These are phyloP conservation scores for Agaricales sp. DNA, from an alignment of 1,284 basidiomycete species.

Conservation along the genomic window DNA sequence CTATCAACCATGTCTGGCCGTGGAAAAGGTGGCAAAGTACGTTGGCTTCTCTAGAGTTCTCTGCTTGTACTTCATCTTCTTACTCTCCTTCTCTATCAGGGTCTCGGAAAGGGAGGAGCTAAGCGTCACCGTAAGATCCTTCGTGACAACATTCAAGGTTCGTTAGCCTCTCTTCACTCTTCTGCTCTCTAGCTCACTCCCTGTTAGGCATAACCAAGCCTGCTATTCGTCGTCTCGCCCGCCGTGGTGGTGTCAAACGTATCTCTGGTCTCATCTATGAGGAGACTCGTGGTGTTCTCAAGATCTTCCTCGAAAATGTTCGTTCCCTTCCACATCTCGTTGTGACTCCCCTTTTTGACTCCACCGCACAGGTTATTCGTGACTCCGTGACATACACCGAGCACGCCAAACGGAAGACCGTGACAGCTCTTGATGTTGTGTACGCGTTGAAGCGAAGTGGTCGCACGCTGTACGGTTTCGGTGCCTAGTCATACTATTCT, in stretches of 20 bases:
- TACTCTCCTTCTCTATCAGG: conserved; percentile 18
- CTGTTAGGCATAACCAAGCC: conserved; percentile 10
- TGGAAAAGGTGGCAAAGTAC: background rate
- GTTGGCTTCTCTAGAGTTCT: background rate
- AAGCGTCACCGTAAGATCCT: conserved; percentile 66
- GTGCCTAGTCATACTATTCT: conserved; percentile 28
- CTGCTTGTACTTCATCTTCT: background rate
- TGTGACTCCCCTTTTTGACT: conserved; percentile 6
- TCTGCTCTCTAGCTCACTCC: conserved; percentile 11
- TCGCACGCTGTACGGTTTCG: conserved; percentile 75
- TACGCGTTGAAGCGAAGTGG: conserved; percentile 81
- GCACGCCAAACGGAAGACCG: conserved; percentile 85
- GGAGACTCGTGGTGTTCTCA: too few relatives aligned
- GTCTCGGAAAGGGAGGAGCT: too few relatives aligned
- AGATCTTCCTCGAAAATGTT: too few relatives aligned
- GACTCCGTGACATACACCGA: too few relatives aligned
- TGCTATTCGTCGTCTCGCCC: too few relatives aligned
- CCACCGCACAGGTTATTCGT: conserved; percentile 46
- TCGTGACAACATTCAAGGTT: conserved; percentile 71
- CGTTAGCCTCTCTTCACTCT: conserved; percentile 11
- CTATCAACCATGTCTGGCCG: background rate
- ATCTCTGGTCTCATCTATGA: conserved; percentile 80
- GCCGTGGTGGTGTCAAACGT: conserved; percentile 80
- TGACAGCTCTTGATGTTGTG: conserved; percentile 73
- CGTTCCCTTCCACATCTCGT: conserved; percentile 6